Conservation (phyloP, 305 asterid species). For the Plantago lanceolata region DNA sequence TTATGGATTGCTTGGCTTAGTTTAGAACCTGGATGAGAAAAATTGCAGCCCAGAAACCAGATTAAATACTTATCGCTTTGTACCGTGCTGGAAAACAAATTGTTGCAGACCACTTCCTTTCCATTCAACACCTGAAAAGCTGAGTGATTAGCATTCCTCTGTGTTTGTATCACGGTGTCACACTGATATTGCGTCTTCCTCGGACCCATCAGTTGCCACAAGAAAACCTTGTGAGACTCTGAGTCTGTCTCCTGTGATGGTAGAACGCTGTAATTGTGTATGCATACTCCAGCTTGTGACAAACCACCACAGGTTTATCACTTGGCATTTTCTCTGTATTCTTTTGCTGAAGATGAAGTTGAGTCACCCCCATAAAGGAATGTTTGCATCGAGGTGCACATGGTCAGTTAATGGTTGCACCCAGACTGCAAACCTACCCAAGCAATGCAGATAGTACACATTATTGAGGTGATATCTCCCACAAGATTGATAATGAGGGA, state of each 20-base stretch:
- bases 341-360: constrained; percentile 19
- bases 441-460: neutral
- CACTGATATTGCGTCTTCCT: constrained; percentile 60
- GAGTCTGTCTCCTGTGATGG: constrained; percentile 56
- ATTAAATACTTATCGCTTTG: too few relatives aligned
- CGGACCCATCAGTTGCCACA: constrained; percentile 48
- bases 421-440: neutral
- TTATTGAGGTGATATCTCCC: too few relatives aligned
- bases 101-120: constrained; percentile 18
- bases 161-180: constrained; percentile 77
- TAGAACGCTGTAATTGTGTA: constrained; percentile 77
- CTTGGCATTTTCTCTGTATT: constrained; percentile 33
- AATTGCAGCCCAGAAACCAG: neutral
- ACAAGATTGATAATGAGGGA: too few relatives aligned
- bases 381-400: too few relatives aligned
- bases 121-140: constrained; percentile 79
- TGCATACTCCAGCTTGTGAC: constrained; percentile 65
- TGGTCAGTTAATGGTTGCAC: too few relatives aligned
- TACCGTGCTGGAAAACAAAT: too few relatives aligned
- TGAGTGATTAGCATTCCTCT: constrained; percentile 82
- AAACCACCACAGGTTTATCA: constrained; percentile 47
- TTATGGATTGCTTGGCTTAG: neutral
- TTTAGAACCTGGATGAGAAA: neutral
- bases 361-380: too few relatives aligned
- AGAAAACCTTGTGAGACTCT: constrained; percentile 40